Evolutionary conservation across 2,329 filamentous ascomycete genomes (phyloP), one percentile per base, ranked within the genome.

Genomic region (Madurella mycetomatis): DNA sequence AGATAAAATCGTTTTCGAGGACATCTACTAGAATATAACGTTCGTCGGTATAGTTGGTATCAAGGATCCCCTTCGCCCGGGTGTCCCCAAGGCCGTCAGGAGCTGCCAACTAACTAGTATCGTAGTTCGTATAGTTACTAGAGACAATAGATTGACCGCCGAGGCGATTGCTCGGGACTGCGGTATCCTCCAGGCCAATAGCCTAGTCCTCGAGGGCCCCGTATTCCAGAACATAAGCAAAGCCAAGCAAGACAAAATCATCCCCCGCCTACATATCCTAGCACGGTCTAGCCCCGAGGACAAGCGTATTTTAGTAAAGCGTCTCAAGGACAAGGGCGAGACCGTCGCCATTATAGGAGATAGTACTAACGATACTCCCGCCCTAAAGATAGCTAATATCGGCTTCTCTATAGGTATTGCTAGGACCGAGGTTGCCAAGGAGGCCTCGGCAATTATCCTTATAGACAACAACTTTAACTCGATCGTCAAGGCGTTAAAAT

Each of bases 401-500:
- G 88, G 88, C 25, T 92, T 92, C 71, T 90, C 88, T 16, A 92
- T 92, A 88, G 88, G 88, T 61, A 89, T 92, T 50, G 81, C 88
- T 13, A 88, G 88, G 57, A 92, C 88, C 0, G 88, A 92, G 69
- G 88, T 92, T 40, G 88, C 88, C 44, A 92, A 92, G 71, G 88
- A 92, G 70, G 88, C 88, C 1, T 92, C 88, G 9, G 86, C 87
- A 39, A 92, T 92, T 57, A 90, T 92, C 63, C 76, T 92, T 13
- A 91, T 92, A 87, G 88, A 92, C 66, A 88, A 92, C 71, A 92
- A 92, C 72, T 92, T 92, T 70, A 80, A 84, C 30, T 91, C 87
- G n/a, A 92, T 92, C 57, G 86, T 92, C 60, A 90, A 90, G 71
- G 88, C 88, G 13, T 76, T 92, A 62, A 86, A 87, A 62, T 92